These are phyloP conservation scores for Syncephalastrum monosporum DNA, from an alignment of 371 early-diverging fungal species.

Conservation along the genomic window DNA sequence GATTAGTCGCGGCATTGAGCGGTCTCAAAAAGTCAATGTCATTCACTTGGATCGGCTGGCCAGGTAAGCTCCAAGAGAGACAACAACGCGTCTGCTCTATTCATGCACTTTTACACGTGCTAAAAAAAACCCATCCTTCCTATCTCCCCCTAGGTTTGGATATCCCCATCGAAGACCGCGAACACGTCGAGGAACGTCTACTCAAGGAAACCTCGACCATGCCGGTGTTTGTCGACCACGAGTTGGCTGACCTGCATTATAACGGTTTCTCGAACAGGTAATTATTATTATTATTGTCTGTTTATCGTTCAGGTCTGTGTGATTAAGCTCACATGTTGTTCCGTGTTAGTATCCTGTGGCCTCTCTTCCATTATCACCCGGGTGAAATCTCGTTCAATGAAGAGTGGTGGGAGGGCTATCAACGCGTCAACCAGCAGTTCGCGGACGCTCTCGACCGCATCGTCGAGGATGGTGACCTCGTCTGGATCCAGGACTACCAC, in stretches of 20 bases:
- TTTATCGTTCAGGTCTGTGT: not conserved
- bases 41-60: constrained; percentile 99
- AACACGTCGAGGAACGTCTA: constrained; percentile 69
- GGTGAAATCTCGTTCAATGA: constrained; percentile 95
- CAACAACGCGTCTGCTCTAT: constrained; percentile 26
- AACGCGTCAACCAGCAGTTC: constrained; percentile 89
- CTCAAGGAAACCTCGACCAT: constrained; percentile 83
- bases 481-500: constrained; percentile 99
- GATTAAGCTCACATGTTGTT: not conserved
- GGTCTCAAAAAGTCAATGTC: constrained; percentile 93
- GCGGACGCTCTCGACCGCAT: constrained; percentile 82
- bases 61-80: constrained; percentile 83
- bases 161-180: constrained; percentile 82
- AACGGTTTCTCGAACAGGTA: constrained; percentile 98
- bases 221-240: constrained; percentile 96
- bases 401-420: constrained; percentile 95
- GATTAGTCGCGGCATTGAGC: constrained; percentile 96
- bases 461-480: constrained; percentile 90
- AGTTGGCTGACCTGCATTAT: constrained; percentile 97
- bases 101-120: not conserved
- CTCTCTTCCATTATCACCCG: constrained; percentile 98
- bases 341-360: constrained; percentile 88
- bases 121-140: not conserved
- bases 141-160: constrained; percentile 61
- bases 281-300: not conserved